Percentiles rank a stretch among this genome's conserved stretches.
phyloP scores from a whole-genome alignment of 176 grass and related monocot species.

The Stipa capillata region DNA sequence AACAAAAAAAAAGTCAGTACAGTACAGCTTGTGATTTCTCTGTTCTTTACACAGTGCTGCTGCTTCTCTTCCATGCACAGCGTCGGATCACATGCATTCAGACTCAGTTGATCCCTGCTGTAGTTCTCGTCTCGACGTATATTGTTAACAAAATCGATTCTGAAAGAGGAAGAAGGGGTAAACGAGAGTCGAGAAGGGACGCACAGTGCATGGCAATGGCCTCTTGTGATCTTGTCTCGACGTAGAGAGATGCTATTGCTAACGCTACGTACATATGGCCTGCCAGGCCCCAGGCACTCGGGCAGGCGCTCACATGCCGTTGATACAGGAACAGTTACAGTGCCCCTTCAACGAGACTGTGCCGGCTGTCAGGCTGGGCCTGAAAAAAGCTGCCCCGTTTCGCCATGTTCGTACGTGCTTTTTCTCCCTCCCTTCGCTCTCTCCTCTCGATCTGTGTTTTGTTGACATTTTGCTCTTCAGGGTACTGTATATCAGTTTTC shows the following conservation, averaged over 20 bases:
- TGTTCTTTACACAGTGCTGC: background rate
- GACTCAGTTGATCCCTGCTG: too few relatives aligned
- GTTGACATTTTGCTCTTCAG: too few relatives aligned
- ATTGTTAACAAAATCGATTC: background rate
- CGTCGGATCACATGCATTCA: background rate
- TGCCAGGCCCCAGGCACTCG: too few relatives aligned
- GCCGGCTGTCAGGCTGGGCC: background rate
- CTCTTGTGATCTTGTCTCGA: background rate
- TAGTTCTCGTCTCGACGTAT: too few relatives aligned
- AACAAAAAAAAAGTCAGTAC: too few relatives aligned
- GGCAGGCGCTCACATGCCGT: background rate
- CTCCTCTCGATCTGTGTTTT: too few relatives aligned
- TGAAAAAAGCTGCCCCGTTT: background rate
- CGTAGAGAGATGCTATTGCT: background rate
- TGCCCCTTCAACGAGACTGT: background rate
- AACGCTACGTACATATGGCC: background rate
- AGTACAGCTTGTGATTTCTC: too few relatives aligned
- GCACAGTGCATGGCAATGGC: too few relatives aligned
- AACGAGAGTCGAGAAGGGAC: too few relatives aligned
- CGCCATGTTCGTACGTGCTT: too few relatives aligned
- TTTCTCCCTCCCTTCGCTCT: too few relatives aligned
- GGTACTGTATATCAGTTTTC: too few relatives aligned
- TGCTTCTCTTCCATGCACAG: background rate
- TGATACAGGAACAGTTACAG: background rate
- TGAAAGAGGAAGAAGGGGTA: background rate